Evolutionary conservation across 1,284 basidiomycete genomes (phyloP).

Genomic region (Cutaneotrichosporon curvatum): DNA sequence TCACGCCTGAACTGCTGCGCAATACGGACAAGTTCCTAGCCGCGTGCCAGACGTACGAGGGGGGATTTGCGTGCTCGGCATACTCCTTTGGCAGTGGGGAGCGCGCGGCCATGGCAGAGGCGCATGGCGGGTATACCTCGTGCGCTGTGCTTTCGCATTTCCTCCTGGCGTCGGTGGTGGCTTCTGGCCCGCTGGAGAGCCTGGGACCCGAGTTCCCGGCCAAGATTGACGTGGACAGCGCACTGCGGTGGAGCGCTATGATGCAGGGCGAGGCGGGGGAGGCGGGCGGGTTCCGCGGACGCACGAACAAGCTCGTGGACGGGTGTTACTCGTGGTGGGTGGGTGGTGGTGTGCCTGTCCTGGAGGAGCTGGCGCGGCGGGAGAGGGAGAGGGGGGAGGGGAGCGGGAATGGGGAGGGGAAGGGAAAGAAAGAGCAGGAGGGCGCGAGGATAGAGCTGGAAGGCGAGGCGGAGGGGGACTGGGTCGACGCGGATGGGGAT

Average conservation of each 20-base stretch:
- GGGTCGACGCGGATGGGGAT: constrained; percentile 31
- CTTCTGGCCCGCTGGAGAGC: constrained; percentile 10
- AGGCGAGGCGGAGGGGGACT: constrained; percentile 27
- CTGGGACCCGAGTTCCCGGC: constrained; percentile 33
- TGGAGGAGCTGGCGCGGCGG: constrained; percentile 57
- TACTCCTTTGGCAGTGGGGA: constrained; percentile 32
- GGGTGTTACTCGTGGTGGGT: constrained; percentile 99
- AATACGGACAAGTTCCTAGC: constrained; percentile 50
- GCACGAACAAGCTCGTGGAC: constrained; percentile 97
- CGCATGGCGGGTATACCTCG: constrained; percentile 95
- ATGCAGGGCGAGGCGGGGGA: constrained; percentile 83
- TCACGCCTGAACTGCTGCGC: constrained; percentile 76
- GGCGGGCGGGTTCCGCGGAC: constrained; percentile 83
- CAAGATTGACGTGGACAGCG: constrained; percentile 55
- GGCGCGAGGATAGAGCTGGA: constrained; percentile 10
- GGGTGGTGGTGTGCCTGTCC: constrained; percentile 75
- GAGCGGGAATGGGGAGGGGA: constrained; percentile 13
- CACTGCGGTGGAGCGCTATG: constrained; percentile 74
- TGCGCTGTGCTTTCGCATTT: constrained; percentile 83
- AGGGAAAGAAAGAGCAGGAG: not conserved
- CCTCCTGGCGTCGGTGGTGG: constrained; percentile 50
- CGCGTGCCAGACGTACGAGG: constrained; percentile 92
- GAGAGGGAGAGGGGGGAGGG: constrained; percentile 14
- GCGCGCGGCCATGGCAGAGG: constrained; percentile 66
- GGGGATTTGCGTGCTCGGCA: constrained; percentile 82